These are phyloP conservation scores for Dissophora ornata DNA, from an alignment of 192 early-diverging fungal genomes.

Conservation along the genomic window DNA sequence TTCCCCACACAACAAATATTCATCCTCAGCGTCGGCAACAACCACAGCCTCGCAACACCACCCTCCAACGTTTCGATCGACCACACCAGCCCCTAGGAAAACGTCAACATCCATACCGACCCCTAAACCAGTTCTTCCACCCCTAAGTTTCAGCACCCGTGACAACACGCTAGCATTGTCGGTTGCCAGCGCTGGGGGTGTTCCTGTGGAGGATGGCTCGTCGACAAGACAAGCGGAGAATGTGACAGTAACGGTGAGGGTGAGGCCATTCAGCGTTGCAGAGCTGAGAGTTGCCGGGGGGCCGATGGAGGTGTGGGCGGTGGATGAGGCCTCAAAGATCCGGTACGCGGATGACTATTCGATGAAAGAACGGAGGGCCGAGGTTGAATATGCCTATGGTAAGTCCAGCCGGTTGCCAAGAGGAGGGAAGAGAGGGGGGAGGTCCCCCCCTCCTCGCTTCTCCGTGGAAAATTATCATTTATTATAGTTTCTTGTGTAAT, in stretches of 20 bases:
- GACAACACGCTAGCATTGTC: conserved; percentile 12
- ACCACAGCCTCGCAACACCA: conserved; percentile 8
- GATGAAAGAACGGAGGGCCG: conserved; percentile 29
- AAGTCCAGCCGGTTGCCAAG: neutral
- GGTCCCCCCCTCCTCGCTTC: neutral
- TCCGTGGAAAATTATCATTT: neutral
- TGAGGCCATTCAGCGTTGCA: conserved; percentile 71
- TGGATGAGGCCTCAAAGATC: conserved; percentile 26
- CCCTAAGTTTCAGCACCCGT: conserved; percentile 20
- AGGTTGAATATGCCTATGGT: conserved; percentile 58
- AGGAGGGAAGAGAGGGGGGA: neutral
- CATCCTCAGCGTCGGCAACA: neutral
- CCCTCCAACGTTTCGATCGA: neutral
- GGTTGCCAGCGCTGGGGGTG: conserved; percentile 9
- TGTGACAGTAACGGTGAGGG: conserved; percentile 79
- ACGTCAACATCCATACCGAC: conserved; percentile 1
- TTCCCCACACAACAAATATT: conserved; percentile 3
- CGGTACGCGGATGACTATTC: conserved; percentile 33
- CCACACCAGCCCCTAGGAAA: neutral
- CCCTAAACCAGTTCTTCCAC: conserved; percentile 41
- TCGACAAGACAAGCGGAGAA: conserved; percentile 48
- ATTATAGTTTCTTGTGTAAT: no score
- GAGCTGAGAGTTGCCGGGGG: conserved; percentile 59
- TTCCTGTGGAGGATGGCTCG: neutral
- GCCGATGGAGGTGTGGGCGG: conserved; percentile 54